A percentile compares a stretch with the other conserved stretches of the same genome.
Evolutionary conservation across 139 green algal genomes (phyloP).

Genomic region (Haematococcus lacustris): DNA sequence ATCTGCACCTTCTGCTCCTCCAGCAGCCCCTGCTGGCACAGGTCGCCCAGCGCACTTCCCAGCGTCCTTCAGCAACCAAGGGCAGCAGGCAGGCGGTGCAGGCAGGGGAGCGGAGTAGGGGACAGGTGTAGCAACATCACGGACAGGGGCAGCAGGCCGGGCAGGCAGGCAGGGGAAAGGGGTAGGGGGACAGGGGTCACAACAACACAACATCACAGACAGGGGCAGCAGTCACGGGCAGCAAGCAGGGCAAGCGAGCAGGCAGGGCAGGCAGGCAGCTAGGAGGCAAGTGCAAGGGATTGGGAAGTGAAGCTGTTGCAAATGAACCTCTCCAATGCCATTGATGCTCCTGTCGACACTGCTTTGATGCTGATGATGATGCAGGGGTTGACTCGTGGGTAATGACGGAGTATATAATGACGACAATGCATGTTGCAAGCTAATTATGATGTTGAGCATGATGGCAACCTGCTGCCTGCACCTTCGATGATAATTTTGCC

Average conservation of each 20-base stretch:
- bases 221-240: no score
- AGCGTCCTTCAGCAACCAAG: constrained; percentile 22
- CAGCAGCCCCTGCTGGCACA: constrained; percentile 35
- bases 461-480: neutral
- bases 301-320: neutral
- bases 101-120: no score
- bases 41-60: constrained; percentile 42
- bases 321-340: neutral
- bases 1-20: constrained; percentile 45
- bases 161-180: no score
- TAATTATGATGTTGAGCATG: neutral
- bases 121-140: neutral
- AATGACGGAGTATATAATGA: neutral
- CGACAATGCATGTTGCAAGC: neutral
- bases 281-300: neutral
- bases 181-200: no score
- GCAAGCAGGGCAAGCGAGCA: neutral
- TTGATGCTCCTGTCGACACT: no score
- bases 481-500: neutral
- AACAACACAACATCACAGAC: no score
- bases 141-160: neutral
- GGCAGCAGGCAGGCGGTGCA: no score
- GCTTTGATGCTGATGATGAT: no score
- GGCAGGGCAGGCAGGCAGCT: neutral
- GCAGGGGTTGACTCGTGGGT: no score